A percentile compares a stretch with the other conserved stretches of the same genome.
Evolutionary conservation across 352 stramenopile species (phyloP).

Genomic region (Phytophthora sansomeana): DNA sequence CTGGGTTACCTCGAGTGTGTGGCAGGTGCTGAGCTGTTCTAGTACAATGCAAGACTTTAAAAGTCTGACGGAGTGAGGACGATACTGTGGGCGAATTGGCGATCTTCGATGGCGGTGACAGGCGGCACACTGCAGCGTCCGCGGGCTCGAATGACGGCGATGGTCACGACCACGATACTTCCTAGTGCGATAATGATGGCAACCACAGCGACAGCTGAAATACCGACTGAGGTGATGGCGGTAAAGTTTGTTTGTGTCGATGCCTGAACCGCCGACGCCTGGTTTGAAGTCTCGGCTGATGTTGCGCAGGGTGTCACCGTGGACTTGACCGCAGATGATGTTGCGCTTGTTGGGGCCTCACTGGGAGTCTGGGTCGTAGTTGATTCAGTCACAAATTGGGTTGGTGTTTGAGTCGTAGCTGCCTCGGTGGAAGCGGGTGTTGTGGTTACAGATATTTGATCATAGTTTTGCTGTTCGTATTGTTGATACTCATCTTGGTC

Average conservation of each 20-base stretch:
- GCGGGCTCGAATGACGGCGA: slow-evolving; percentile 20
- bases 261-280: slow-evolving; percentile 13
- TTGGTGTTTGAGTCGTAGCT: not conserved
- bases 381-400: not conserved
- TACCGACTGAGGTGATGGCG: slow-evolving; percentile 16
- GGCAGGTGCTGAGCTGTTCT: not conserved
- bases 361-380: slow-evolving; percentile 4
- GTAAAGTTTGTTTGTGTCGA: slow-evolving; percentile 15
- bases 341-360: not conserved
- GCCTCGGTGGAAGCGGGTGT: not conserved
- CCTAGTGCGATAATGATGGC: slow-evolving; percentile 30
- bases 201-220: slow-evolving; percentile 28
- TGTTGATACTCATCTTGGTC: slow-evolving; percentile 5
- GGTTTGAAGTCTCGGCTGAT: not conserved
- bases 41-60: slow-evolving; percentile 2
- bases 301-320: slow-evolving; percentile 12
- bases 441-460: not conserved
- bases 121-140: slow-evolving; percentile 1
- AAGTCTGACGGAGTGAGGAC: slow-evolving; percentile 36
- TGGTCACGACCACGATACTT: slow-evolving; percentile 23
- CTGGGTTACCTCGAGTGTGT: not conserved
- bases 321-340: not conserved
- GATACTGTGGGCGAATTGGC: slow-evolving; percentile 24
- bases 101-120: slow-evolving; percentile 1
- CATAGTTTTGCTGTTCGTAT: not conserved